Evolutionary conservation across 805 yeast genomes (phyloP), one percentile per base, ranked within the genome.

Genomic region (Suhomyces vadensis): DNA sequence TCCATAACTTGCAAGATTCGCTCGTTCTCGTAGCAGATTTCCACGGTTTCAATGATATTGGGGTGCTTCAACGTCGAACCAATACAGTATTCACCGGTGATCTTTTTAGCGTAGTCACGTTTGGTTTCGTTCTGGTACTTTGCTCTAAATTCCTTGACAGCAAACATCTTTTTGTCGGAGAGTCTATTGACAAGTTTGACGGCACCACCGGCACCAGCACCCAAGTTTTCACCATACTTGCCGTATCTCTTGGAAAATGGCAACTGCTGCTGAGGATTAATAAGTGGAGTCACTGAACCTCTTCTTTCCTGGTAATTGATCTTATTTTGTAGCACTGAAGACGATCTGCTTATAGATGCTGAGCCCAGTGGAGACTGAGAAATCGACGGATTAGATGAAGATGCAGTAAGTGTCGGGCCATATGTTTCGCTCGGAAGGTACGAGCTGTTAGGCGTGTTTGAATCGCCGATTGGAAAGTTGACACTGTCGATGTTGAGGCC

Each of bases 131-230:
- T 79, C 33, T 78, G 75, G 51, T 84, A 82, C 58, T 84, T 81
- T 13, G 87, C 79, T 51, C 97, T 77, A 61, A 90, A 91, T 64
- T 91, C 97, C 63, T 91, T 91, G 19, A 91, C 96, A 0, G 97
- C 97, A 72, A 88, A 90, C 1, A 87, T 78, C 55, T 81, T 77
- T 23, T 72, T 68, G 65, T 90, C 97, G 1, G 77, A 64, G 3
- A 78, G 65, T 53, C 96, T 69, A 41, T 75, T 82, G 37, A 88
- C 84, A 39, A 90, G 71, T 56, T 82, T 81, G 25, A 91, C 97
- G 11, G 85, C 78, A 3, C 97, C 97, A 39, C 97, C 97, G 2
- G 97, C 97, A 42, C 97, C 97, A 16, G 94, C 94, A 43, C 97
- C 97, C 38, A 91, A 73, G 46, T 80, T 86, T 49, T 89, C 92